phyloP scores from a whole-genome alignment of 1,284 basidiomycete genomes.

The Fomitopsis palustris region DNA sequence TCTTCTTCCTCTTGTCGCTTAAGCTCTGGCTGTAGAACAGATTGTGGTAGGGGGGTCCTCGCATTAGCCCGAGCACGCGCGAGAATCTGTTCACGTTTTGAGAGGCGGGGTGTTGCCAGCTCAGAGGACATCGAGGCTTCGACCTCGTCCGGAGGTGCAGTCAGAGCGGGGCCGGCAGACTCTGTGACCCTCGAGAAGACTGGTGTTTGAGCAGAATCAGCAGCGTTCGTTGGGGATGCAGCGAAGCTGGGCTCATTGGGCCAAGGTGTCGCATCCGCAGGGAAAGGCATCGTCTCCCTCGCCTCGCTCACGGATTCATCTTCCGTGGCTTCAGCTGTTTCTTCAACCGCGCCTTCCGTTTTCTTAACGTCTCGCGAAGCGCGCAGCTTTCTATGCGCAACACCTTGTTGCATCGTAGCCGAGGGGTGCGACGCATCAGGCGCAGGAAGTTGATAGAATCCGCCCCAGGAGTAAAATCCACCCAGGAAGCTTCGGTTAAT shows the following conservation, averaged over 20 bases:
- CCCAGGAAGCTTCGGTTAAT: not conserved
- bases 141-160: not conserved
- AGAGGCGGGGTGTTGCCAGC: constrained; percentile 1
- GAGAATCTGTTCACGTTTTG: constrained; percentile 23
- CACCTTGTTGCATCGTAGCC: not conserved
- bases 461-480: constrained; percentile 19
- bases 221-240: not conserved
- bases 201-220: too few species aligned
- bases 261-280: not conserved
- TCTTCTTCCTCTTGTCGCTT: constrained; percentile 4
- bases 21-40: constrained; percentile 3
- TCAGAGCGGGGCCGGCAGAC: not conserved
- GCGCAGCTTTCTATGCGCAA: not conserved
- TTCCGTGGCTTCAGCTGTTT: not conserved
- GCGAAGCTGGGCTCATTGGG: not conserved
- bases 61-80: constrained; percentile 25
- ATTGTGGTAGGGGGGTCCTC: constrained; percentile 19
- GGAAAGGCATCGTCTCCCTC: not conserved
- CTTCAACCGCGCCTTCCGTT: not conserved
- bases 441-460: constrained; percentile 14
- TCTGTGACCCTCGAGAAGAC: not conserved
- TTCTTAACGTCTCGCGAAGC: not conserved
- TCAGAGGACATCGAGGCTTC: not conserved
- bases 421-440: not conserved
- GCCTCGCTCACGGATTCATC: not conserved